Conservation (phyloP, 225 moss, liverwort and hornwort genomes). For the Polytrichum formosum region DNA sequence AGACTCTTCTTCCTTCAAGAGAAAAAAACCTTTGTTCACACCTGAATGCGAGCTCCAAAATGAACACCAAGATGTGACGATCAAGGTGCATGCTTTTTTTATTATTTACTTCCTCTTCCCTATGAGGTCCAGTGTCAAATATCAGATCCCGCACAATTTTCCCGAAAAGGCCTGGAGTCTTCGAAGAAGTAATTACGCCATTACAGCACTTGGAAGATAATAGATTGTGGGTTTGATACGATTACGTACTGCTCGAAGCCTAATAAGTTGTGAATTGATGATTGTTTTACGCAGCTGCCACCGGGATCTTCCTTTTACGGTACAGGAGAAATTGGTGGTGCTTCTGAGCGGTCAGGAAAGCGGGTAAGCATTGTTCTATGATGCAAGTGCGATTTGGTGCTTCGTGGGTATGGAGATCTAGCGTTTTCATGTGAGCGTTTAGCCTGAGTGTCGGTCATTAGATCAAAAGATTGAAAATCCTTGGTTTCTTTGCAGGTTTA, state of each 20-base stretch:
- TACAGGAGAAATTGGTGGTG: constrained; percentile 79
- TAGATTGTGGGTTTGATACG: not conserved
- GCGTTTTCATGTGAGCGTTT: no score
- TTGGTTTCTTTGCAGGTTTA: constrained; percentile 41
- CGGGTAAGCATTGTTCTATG: constrained; percentile 38
- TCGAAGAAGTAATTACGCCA: not conserved
- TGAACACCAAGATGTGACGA: constrained; percentile 47
- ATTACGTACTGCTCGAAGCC: not conserved
- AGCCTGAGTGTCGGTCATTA: no score
- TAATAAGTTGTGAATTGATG: not conserved
- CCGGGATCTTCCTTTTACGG: constrained; percentile 78
- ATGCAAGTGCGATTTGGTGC: not conserved
- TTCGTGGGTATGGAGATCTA: no score
- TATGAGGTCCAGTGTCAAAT: not conserved
- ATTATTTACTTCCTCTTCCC: no score
- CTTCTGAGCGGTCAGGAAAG: constrained; percentile 78
- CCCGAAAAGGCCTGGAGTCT: not conserved
- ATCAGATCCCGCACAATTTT: not conserved
- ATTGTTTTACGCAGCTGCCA: constrained; percentile 50
- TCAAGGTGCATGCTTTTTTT: constrained; percentile 39
- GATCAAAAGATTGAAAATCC: not conserved
- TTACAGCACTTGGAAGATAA: not conserved
- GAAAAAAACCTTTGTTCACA: constrained; percentile 39
- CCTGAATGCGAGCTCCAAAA: constrained; percentile 43
- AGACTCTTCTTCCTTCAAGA: constrained; percentile 6